Base-by-base conservation (phyloP, 257 asterid genomes). In the Oldenlandia corymbosa region DNA sequence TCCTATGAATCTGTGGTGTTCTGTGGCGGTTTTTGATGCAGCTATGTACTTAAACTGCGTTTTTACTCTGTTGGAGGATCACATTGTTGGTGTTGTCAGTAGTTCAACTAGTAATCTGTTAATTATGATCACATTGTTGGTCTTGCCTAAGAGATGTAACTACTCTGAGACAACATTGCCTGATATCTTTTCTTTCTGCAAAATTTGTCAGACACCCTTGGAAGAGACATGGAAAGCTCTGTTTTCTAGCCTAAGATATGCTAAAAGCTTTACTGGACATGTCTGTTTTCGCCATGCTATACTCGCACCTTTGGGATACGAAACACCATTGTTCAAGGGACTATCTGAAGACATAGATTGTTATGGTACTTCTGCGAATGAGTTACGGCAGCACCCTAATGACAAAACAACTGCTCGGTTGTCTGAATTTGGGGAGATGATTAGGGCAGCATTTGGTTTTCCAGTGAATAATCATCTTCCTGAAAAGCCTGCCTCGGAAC, bases 341-440 rank as follows among this genome's bases (percentile, higher is more conserved):
- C 91, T 93, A 56, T 3, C 76, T 5, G 94, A 85, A 76, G 55
- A 43, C 18, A 82, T 90, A 56, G 58, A 79, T 53, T 93, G 99
- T 63, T 66, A 58, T 7, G 99, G 99, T 56, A 81, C 95, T 47
- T 60, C 88, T n/a, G 88, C 90, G 10, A 83, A 63, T 28, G 96
- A 87, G 17, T 60, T 92, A 28, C 80, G 88, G 91, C 76, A 72
- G 73, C 84, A 89, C 27, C 90, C 96, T 0, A 73, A 85, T 20
- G 71, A 82, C 56, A 73, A 41, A 4, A 93, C 69, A 58, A 90
- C 94, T 18, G 96, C 99, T 58, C 88, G 97, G 54, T 58, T 93
- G 20, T 83, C 96, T 4, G 97, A 93, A 75, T 93, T 93, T 27
- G 99, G 99, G 7, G 99, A 93, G 77, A 93, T 93, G 99, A 81